A percentile compares a stretch with the other conserved stretches of the same genome.
phyloP scores from a whole-genome alignment of 768 basidiomycete species.

The Trametes gibbosa region DNA sequence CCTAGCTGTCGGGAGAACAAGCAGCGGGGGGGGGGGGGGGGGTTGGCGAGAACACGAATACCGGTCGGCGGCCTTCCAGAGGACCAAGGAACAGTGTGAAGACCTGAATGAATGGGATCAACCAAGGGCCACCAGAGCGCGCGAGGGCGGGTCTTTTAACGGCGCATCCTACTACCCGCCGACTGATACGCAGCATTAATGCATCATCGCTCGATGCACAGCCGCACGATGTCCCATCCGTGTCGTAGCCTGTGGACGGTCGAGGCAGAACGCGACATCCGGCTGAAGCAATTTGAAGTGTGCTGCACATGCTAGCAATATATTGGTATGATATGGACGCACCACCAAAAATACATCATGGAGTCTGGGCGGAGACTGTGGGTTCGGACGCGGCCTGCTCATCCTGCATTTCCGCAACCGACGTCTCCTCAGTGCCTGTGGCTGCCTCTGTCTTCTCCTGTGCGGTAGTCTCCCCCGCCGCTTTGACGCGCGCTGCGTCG shows the following conservation, averaged over 20 bases:
- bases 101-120: not conserved
- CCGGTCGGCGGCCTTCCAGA: slow-evolving; percentile 2
- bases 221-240: slow-evolving; percentile 3
- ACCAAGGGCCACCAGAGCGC: not conserved
- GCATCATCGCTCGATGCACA: slow-evolving; percentile 9
- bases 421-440: not conserved
- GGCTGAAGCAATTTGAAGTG: not conserved
- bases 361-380: not conserved
- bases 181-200: slow-evolving; percentile 3
- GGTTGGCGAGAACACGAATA: not conserved
- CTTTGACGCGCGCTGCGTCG: slow-evolving; percentile 12
- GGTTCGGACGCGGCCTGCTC: not conserved
- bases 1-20: not conserved
- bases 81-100: slow-evolving; percentile 2
- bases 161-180: not conserved
- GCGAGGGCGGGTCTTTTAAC: not conserved
- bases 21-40: not conserved
- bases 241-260: not conserved
- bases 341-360: not conserved
- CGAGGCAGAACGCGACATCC: not conserved
- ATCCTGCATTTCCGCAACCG: not conserved
- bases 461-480: slow-evolving; percentile 8
- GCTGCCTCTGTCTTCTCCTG: slow-evolving; percentile 4
- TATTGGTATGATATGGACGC: slow-evolving; percentile 5
- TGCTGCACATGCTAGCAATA: not conserved